Percentiles rank a stretch among this genome's conserved stretches.
Evolutionary conservation across 2,329 filamentous ascomycete genomes (phyloP).

Genomic region (Fusarium acutatum): DNA sequence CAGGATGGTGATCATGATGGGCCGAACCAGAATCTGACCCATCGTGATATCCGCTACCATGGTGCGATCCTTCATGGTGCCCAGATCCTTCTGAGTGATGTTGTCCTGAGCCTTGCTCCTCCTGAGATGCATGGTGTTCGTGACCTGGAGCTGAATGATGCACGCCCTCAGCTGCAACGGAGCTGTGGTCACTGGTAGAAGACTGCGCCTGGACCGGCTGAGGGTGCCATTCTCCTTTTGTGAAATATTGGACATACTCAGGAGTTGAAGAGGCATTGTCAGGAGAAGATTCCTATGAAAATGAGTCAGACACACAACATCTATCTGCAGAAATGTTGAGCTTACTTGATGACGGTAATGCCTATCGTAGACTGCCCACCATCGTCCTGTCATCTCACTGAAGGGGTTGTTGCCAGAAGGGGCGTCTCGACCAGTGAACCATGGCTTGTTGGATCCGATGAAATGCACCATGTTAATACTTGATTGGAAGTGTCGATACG

Average conservation of each 20-base stretch:
- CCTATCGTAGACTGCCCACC: slow-evolving; percentile 94
- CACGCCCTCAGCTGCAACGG: slow-evolving; percentile 8
- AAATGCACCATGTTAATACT: slow-evolving; percentile 93
- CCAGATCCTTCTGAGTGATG: slow-evolving; percentile 23
- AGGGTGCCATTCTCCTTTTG: slow-evolving; percentile 60
- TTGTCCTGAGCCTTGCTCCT: not conserved
- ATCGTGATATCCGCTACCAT: slow-evolving; percentile 24
- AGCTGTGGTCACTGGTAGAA: slow-evolving; percentile 35
- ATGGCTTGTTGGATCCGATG: slow-evolving; percentile 91
- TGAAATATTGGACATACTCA: slow-evolving; percentile 60
- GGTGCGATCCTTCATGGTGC: slow-evolving; percentile 26
- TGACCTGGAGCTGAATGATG: slow-evolving; percentile 31
- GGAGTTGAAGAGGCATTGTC: slow-evolving; percentile 30
- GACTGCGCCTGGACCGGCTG: slow-evolving; percentile 26
- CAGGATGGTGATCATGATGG: slow-evolving; percentile 31
- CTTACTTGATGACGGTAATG: slow-evolving; percentile 73
- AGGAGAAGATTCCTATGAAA: slow-evolving; percentile 28
- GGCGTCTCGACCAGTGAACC: slow-evolving; percentile 71
- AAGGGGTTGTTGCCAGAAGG: slow-evolving; percentile 70
- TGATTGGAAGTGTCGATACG: slow-evolving; percentile 91
- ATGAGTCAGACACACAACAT: slow-evolving; percentile 4
- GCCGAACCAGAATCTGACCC: slow-evolving; percentile 26
- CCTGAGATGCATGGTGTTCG: slow-evolving; percentile 10
- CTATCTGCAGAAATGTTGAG: not conserved
- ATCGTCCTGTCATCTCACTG: slow-evolving; percentile 83